Evolutionary conservation across 306 rosid genomes (phyloP), one percentile per base, ranked within the genome.

Genomic region (Cucurbita pepo): DNA sequence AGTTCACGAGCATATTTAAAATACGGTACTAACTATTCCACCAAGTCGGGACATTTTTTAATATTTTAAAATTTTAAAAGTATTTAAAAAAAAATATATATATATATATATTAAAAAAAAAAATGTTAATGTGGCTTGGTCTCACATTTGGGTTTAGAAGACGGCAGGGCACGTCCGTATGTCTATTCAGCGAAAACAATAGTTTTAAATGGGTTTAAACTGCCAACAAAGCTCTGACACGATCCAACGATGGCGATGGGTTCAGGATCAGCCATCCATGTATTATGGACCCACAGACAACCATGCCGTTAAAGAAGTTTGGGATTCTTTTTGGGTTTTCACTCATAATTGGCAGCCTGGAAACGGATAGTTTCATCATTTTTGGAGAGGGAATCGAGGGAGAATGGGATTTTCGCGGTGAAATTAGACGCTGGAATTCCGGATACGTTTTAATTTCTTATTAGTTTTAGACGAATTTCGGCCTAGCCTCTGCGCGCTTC

Each of bases 401-500:
- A 13, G 10, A 12, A 38, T 45, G 50, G 22, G 69, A 43, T 4
- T 66, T 13, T 74, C 70, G 76, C 57, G 77, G 82, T 71, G 71
- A 55, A 56, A 30, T 13, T 16, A 59, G 71, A 61, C 60, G 82
- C 83, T 62, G 74, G 75, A 77, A 61, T 79, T 81, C 73, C 79
- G 76, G 77, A 76, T 84, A 12, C 71, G 22, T 51, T 64, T 62
- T 21, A 56, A 56, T 50, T 71, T 60, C 75, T 48, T 25, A 82
- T 75, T 64, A 19, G 75, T 47, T 78, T 53, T 79, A 77, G 80
- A 67, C 47, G 79, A 47, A 71, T 77, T 71, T 76, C 82, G 67
- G 81, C 85, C 81, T 78, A 73, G 56, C 75, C 60, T 73, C 71
- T 19, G 79, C 77, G 69, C 77, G 69, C 62, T 15, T 52, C 56